These are phyloP conservation scores for Arachnopeziza araneosa DNA, from an alignment of 2,329 filamentous ascomycete genomes.

Conservation along the genomic window DNA sequence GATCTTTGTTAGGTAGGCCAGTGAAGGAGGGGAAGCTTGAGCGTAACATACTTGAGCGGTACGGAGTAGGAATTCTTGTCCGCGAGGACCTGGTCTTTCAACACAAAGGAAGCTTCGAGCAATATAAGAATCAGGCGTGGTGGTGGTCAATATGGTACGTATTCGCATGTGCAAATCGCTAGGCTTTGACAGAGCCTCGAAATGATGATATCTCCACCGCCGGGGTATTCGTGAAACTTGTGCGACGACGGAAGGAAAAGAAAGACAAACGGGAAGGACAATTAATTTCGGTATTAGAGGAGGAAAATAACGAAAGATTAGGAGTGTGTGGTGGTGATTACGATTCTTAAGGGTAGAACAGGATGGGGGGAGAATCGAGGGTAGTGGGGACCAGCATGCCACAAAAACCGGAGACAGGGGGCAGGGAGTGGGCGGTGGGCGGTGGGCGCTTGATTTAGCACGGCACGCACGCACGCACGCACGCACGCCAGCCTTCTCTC, in stretches of 20 bases:
- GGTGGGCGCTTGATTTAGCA: slow-evolving; percentile 13
- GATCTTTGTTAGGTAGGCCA: slow-evolving; percentile 7
- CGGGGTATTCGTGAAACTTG: slow-evolving; percentile 22
- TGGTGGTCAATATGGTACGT: slow-evolving; percentile 19
- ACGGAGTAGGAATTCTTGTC: slow-evolving; percentile 3
- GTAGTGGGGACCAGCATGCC: slow-evolving; percentile 22
- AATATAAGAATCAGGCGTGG: slow-evolving; percentile 12
- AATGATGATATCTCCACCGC: slow-evolving; percentile 16
- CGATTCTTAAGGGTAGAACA: background rate
- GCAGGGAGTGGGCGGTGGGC: slow-evolving; percentile 13
- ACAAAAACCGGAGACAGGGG: slow-evolving; percentile 16
- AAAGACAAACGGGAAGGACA: slow-evolving; percentile 8
- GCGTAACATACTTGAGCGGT: background rate
- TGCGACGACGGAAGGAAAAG: slow-evolving; percentile 15
- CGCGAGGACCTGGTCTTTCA: slow-evolving; percentile 23
- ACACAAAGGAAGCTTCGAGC: slow-evolving; percentile 11
- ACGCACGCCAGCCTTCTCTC: too few species aligned
- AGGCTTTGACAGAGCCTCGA: slow-evolving; percentile 5
- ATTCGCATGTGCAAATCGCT: slow-evolving; percentile 18
- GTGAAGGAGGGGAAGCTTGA: background rate
- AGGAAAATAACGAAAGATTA: slow-evolving; percentile 13
- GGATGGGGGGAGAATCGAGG: background rate
- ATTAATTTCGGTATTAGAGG: slow-evolving; percentile 13
- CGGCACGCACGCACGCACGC: too few species aligned
- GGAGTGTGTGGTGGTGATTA: slow-evolving; percentile 7